phyloP scores from a whole-genome alignment of 257 asterid species.

The Paraleonurus japonicus region DNA sequence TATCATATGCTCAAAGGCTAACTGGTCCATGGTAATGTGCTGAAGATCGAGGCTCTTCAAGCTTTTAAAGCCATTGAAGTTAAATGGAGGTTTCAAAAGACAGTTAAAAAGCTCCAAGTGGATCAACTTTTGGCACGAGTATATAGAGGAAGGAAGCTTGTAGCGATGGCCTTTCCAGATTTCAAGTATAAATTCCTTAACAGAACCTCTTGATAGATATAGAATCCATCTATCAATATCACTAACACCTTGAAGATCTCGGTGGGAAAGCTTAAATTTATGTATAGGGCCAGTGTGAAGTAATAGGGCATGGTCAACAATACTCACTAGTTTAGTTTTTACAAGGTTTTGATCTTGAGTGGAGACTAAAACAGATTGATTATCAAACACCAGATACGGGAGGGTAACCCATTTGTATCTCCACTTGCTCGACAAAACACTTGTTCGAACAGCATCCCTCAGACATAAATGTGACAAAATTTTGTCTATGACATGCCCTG shows the following conservation, averaged over 20 bases:
- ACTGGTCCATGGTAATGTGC: constrained; percentile 93
- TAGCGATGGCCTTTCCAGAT: constrained; percentile 97
- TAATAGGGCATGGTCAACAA: constrained; percentile 81
- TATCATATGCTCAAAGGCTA: constrained; percentile 72
- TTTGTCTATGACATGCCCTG: constrained; percentile 77
- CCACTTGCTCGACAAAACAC: constrained; percentile 85
- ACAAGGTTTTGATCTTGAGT: constrained; percentile 69
- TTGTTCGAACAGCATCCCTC: constrained; percentile 83
- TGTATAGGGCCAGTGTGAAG: constrained; percentile 82
- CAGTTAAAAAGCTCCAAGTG: constrained; percentile 95
- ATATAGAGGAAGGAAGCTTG: constrained; percentile 80
- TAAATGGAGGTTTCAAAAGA: constrained; percentile 65
- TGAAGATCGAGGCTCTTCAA: constrained; percentile 96
- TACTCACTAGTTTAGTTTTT: constrained; percentile 72
- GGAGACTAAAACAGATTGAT: constrained; percentile 70
- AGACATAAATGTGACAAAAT: constrained; percentile 76
- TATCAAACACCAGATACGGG: constrained; percentile 80
- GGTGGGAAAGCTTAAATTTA: constrained; percentile 89
- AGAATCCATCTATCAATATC: constrained; percentile 95
- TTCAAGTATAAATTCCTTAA: constrained; percentile 82
- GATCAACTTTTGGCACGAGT: constrained; percentile 64
- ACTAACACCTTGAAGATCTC: constrained; percentile 86
- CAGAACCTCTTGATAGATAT: constrained; percentile 75
- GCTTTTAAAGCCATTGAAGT: constrained; percentile 69
- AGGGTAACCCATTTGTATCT: constrained; percentile 92